Conservation (phyloP, 352 stramenopile species). For the Phytopythium aichiense region DNA sequence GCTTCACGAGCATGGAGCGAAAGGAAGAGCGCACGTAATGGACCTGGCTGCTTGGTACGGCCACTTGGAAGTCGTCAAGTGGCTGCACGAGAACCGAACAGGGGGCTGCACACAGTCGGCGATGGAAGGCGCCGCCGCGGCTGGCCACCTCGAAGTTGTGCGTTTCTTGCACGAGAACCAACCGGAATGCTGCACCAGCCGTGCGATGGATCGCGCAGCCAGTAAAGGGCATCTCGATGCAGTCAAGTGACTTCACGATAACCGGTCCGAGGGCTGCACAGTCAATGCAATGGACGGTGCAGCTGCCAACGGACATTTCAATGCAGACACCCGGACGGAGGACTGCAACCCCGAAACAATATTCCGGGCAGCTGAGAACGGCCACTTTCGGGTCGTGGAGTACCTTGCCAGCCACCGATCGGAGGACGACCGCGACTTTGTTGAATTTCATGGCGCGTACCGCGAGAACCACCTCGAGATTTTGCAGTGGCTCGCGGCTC, state of each 20-base stretch:
- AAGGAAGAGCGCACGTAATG: background rate
- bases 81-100: background rate
- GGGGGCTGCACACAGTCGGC: background rate
- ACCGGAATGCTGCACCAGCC: background rate
- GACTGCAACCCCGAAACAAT: background rate
- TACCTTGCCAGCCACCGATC: background rate
- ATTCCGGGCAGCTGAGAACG: background rate
- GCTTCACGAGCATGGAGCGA: background rate
- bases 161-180: background rate
- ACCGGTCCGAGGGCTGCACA: background rate
- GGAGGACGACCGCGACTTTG: background rate
- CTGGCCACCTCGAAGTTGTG: background rate
- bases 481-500: background rate
- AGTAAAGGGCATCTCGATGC: background rate
- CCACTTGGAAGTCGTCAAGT: conserved; percentile 1
- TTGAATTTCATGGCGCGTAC: background rate
- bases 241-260: background rate
- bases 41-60: background rate
- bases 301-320: background rate
- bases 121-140: background rate
- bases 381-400: background rate
- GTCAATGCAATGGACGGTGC: background rate
- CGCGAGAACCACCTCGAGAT: background rate
- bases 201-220: background rate
- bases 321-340: background rate